Evolutionary conservation across 2,329 filamentous ascomycete species (phyloP).

Genomic region (Elsinoe arachidis): DNA sequence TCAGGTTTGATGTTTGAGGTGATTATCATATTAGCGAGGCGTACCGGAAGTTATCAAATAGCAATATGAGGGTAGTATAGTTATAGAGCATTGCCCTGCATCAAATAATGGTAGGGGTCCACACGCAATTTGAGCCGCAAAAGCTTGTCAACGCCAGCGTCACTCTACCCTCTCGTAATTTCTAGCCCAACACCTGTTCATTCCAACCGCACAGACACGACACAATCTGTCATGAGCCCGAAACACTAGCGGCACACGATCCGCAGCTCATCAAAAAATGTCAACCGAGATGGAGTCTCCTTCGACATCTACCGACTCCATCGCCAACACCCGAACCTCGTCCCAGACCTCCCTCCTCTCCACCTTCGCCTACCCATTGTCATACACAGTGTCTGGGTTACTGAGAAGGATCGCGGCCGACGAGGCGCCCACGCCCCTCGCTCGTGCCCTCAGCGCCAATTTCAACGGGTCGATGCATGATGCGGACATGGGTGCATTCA

Average conservation of each 20-base stretch:
- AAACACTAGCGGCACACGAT: constrained; percentile 4
- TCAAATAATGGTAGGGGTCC: neutral
- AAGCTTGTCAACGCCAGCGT: neutral
- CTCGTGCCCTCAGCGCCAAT: constrained; percentile 29
- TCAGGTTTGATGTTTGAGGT: constrained; percentile 30
- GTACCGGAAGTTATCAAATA: neutral
- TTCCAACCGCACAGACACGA: constrained; percentile 4
- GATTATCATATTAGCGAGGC: neutral
- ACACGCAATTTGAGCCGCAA: constrained; percentile 8
- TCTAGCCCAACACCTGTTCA: constrained; percentile 10
- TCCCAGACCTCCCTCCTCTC: constrained; percentile 24
- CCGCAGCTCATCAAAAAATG: constrained; percentile 3
- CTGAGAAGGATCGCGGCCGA: constrained; percentile 40
- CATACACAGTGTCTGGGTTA: constrained; percentile 40
- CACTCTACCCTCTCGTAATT: constrained; percentile 7
- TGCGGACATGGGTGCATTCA: constrained; percentile 45
- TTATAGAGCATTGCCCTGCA: neutral
- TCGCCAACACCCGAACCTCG: constrained; percentile 17
- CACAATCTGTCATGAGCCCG: constrained; percentile 11
- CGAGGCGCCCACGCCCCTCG: constrained; percentile 30
- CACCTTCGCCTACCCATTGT: constrained; percentile 43
- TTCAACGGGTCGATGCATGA: constrained; percentile 31
- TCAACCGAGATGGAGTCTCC: constrained; percentile 13
- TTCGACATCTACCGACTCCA: constrained; percentile 21
- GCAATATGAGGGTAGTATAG: neutral